Percentiles rank a stretch among this genome's conserved stretches.
Conservation (phyloP, 208 protist species). For the Trypanosomatidae sp. region DNA sequence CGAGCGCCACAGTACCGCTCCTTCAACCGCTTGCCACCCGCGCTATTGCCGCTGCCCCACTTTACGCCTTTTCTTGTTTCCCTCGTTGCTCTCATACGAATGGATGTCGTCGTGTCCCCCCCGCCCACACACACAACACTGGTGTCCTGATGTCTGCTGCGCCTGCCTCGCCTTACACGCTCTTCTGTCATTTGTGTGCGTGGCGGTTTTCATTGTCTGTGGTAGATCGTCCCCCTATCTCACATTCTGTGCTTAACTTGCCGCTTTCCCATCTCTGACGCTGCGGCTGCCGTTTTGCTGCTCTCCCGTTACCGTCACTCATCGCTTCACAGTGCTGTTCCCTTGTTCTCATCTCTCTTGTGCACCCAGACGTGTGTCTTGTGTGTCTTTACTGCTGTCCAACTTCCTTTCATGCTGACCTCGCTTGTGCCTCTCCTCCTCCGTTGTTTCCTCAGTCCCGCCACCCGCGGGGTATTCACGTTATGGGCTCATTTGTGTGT, state of each 20-base stretch:
- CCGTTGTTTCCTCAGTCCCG: background rate
- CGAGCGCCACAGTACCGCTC: background rate
- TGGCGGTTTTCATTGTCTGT: no score
- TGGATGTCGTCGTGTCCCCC: background rate
- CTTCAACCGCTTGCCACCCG: background rate
- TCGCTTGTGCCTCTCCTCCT: background rate
- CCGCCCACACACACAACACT: background rate
- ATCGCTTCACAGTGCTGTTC: background rate
- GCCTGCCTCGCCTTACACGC: background rate
- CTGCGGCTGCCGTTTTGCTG: background rate
- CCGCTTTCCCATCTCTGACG: background rate
- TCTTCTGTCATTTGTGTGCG: background rate
- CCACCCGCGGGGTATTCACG: no score
- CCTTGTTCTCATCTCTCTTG: background rate
- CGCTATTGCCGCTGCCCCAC: background rate
- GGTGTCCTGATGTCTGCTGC: background rate
- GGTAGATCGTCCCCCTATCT: background rate
- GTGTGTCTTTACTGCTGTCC: background rate
- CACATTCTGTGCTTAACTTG: background rate
- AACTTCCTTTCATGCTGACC: background rate
- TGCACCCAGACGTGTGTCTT: background rate
- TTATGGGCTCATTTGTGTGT: background rate
- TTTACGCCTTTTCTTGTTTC: background rate
- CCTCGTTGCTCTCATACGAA: background rate
- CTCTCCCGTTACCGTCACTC: background rate